These are phyloP conservation scores for Alternaria ventricosa DNA, from an alignment of 2,329 filamentous ascomycete genomes.

Conservation along the genomic window DNA sequence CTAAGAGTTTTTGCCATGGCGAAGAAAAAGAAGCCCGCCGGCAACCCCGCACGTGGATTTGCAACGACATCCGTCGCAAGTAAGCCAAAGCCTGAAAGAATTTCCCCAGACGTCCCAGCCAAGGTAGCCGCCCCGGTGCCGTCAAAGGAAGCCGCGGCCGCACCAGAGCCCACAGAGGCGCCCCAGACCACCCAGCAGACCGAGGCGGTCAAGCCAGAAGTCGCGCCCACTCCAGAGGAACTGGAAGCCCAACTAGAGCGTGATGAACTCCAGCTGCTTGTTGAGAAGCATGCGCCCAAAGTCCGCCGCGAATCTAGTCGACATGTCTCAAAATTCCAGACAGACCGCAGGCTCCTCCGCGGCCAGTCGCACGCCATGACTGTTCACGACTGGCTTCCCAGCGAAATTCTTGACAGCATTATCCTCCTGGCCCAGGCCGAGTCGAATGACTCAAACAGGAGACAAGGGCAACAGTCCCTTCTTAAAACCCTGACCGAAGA, in stretches of 20 bases:
- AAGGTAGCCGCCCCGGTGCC: conserved; percentile 10
- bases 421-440: conserved; percentile 75
- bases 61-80: conserved; percentile 92
- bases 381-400: conserved; percentile 78
- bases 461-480: conserved; percentile 46
- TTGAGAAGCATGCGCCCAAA: conserved; percentile 83
- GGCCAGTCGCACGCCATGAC: conserved; percentile 77
- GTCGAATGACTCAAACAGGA: conserved; percentile 58
- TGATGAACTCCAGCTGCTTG: conserved; percentile 84
- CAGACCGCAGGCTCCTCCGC: conserved; percentile 82
- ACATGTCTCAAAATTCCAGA: conserved; percentile 79
- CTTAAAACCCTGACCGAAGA: conserved; percentile 68
- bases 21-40: conserved; percentile 90
- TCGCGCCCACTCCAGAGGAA: conserved; percentile 77
- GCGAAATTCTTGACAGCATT: conserved; percentile 78
- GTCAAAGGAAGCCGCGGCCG: conserved; percentile 22
- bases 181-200: conserved; percentile 3
- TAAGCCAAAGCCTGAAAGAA: conserved; percentile 65
- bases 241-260: conserved; percentile 88
- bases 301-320: conserved; percentile 79
- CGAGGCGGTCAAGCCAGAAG: conserved; percentile 37
- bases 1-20: conserved; percentile 63
- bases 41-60: conserved; percentile 90
- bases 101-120: conserved; percentile 23
- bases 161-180: conserved; percentile 4